These are phyloP conservation scores for Adenanthera pavonina DNA, from an alignment of 306 rosid genomes.

Conservation along the genomic window DNA sequence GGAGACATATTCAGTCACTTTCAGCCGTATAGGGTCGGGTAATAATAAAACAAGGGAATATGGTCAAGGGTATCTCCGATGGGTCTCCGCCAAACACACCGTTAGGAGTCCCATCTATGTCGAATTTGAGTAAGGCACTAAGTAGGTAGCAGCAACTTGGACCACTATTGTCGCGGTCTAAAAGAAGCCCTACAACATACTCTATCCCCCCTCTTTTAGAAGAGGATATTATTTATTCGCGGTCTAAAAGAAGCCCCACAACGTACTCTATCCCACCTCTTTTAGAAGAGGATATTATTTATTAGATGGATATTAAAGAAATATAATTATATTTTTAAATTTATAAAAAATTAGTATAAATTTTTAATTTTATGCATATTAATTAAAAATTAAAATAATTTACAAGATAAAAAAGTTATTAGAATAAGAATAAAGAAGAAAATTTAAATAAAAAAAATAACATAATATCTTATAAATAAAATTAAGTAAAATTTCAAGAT, in stretches of 20 bases:
- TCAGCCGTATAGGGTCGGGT: conserved; percentile 40
- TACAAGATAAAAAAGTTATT: too few species aligned
- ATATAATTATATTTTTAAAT: too few species aligned
- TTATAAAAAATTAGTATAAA: too few species aligned
- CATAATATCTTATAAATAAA: too few species aligned
- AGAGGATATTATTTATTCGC: too few species aligned
- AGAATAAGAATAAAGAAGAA: too few species aligned
- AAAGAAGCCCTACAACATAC: conserved; percentile 21
- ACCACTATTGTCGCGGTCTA: conserved; percentile 22
- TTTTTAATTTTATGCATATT: too few species aligned
- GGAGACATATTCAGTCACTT: conserved; percentile 54
- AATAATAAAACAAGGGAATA: conserved; percentile 42
- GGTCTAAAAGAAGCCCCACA: conserved; percentile 24
- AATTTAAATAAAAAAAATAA: too few species aligned
- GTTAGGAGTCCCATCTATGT: conserved; percentile 65
- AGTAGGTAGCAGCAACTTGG: conserved; percentile 33
- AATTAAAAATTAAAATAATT: too few species aligned
- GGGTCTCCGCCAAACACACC: conserved; percentile 53
- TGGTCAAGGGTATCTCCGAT: conserved; percentile 61
- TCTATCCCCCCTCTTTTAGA: not conserved
- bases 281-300: too few species aligned
- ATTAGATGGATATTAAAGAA: too few species aligned
- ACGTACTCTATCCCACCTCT: not conserved
- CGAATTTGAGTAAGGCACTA: conserved; percentile 41
- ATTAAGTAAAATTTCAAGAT: too few species aligned